A percentile compares a stretch with the other conserved stretches of the same genome.
Conservation (phyloP, 179 eudicot species). For the Beta macrorhiza region DNA sequence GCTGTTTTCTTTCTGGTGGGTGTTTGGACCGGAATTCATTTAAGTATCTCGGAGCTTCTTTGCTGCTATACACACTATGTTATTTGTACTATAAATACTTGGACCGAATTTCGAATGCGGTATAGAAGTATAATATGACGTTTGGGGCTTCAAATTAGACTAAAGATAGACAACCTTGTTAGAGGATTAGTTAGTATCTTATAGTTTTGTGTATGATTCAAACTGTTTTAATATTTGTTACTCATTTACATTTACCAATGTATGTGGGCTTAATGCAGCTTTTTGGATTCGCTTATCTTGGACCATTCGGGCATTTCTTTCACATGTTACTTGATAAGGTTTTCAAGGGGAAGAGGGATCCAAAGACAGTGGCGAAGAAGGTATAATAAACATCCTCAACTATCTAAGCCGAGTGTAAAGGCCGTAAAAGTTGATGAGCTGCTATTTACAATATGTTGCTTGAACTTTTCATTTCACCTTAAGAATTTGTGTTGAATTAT, state of each 20-base stretch:
- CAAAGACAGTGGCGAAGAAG: conserved; percentile 91
- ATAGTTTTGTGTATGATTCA: conserved; percentile 10
- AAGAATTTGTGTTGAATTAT: background rate
- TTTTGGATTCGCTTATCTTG: conserved; percentile 82
- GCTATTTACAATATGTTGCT: background rate
- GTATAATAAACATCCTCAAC: conserved; percentile 36
- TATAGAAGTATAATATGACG: background rate
- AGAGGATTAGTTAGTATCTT: background rate
- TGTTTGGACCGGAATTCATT: background rate
- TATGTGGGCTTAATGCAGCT: conserved; percentile 47
- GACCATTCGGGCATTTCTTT: conserved; percentile 89
- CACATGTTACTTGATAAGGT: conserved; percentile 71
- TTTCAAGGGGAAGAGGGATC: conserved; percentile 86
- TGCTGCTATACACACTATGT: conserved; percentile 3
- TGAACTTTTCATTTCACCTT: background rate
- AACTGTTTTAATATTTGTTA: background rate
- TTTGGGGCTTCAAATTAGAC: background rate
- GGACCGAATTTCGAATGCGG: background rate
- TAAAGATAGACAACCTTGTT: background rate
- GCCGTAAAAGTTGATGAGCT: background rate
- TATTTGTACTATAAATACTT: background rate
- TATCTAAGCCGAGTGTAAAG: background rate
- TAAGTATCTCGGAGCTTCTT: background rate
- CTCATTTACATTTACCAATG: conserved; percentile 9
- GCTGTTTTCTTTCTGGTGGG: background rate